Conservation (phyloP, 2,329 filamentous ascomycete species). For the Xenoacremonium recifei region DNA sequence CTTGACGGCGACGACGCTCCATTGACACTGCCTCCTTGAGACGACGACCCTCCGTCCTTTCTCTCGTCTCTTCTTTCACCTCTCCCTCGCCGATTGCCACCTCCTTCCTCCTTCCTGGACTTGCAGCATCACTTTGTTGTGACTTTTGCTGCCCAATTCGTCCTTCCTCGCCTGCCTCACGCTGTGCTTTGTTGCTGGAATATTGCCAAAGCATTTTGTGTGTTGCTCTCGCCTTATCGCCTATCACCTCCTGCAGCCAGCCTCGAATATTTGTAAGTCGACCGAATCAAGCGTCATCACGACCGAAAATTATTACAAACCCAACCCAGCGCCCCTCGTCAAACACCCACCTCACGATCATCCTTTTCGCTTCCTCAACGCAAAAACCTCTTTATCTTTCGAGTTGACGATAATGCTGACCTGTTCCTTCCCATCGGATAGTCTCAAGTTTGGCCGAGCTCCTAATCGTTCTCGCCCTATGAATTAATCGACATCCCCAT, state of each 20-base stretch:
- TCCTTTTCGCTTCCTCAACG: not conserved
- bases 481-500: constrained; percentile 20
- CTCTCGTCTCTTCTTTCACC: constrained; percentile 1
- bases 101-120: constrained; percentile 5
- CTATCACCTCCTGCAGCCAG: constrained; percentile 9
- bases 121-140: constrained; percentile 19
- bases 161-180: constrained; percentile 13
- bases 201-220: constrained; percentile 32
- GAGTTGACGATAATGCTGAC: constrained; percentile 15
- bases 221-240: constrained; percentile 10
- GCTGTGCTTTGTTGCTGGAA: constrained; percentile 37
- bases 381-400: not conserved
- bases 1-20: not conserved
- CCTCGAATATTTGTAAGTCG: constrained; percentile 27
- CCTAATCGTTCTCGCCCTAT: constrained; percentile 13
- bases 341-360: not conserved
- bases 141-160: constrained; percentile 16
- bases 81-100: constrained; percentile 6
- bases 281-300: no score
- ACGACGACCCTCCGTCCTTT: constrained; percentile 1
- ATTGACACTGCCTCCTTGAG: not conserved
- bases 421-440: constrained; percentile 20
- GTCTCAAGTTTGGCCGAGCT: constrained; percentile 16
- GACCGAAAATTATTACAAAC: no score
- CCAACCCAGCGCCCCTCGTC: not conserved